Percentiles rank a stretch among this genome's conserved stretches.
Conservation (phyloP, 1,139 yeast genomes). For the Blastobotrys indianensis region DNA sequence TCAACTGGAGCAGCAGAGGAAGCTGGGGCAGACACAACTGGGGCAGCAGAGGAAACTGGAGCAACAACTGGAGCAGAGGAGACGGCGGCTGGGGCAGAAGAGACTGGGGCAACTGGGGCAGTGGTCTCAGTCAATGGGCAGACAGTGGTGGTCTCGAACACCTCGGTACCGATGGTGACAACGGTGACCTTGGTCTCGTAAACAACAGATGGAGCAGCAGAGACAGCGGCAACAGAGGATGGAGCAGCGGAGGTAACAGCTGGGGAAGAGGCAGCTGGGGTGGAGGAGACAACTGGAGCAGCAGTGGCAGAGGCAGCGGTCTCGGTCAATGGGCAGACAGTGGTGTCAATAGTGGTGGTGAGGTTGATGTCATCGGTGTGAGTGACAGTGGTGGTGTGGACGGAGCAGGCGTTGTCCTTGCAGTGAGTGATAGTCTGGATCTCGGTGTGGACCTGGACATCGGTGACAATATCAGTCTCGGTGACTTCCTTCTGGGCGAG, state of each 20-base stretch:
- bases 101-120: slow-evolving; percentile 5
- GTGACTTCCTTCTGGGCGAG: slow-evolving; percentile 10
- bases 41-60: slow-evolving; percentile 8
- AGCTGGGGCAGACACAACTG: slow-evolving; percentile 11
- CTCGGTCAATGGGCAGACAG: slow-evolving; percentile 11
- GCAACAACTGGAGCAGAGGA: slow-evolving; percentile 11
- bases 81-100: slow-evolving; percentile 11
- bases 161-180: slow-evolving; percentile 13
- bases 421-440: slow-evolving; percentile 11
- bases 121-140: slow-evolving; percentile 19
- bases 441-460: slow-evolving; percentile 10
- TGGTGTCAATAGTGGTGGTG: slow-evolving; percentile 8
- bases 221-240: slow-evolving; percentile 8
- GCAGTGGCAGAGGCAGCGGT: slow-evolving; percentile 10
- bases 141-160: slow-evolving; percentile 16
- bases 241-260: slow-evolving; percentile 9
- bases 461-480: slow-evolving; percentile 10
- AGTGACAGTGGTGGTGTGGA: slow-evolving; percentile 6
- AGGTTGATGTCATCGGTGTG: slow-evolving; percentile 8
- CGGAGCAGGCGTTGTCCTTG: slow-evolving; percentile 6
- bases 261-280: slow-evolving; percentile 8
- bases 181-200: slow-evolving; percentile 14
- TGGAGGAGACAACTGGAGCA: slow-evolving; percentile 13
- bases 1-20: slow-evolving; percentile 8
- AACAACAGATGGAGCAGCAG: slow-evolving; percentile 8